Base-by-base conservation (phyloP, 1,139 yeast species). In the Candida pseudoviswanathii region DNA sequence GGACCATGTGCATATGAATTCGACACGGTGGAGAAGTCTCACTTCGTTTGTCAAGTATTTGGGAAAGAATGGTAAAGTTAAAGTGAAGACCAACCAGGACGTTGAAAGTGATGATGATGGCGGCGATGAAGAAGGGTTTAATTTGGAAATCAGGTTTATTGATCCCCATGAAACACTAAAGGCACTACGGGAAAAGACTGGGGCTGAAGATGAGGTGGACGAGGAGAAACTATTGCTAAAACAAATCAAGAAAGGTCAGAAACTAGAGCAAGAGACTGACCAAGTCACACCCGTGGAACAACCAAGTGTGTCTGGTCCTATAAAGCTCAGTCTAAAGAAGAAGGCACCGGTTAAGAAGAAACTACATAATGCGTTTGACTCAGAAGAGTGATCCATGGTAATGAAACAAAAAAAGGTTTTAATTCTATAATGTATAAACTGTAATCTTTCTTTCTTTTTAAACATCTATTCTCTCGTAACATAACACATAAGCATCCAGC, bases 1-100 rank as follows among this genome's bases (percentile, higher is more conserved):
- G 60, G 82, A 89, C 50, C 98, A 94, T 65, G 73, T 91, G 4
- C 99, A 92, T 64, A 83, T 94, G 86, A 91, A 90, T 62, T 85
- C 97, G 2, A 94, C 99, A 0, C 75, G 76, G 54, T 94, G 96
- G 92, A 65, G 78, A 2, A 80, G 87, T 4, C 67, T 95, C 39
- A 80, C 94, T 0, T 80, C 81, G 47, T 89, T 92, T 63, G 78
- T 90, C n/a, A 78, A 81, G 54, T 71, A 81, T 57, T 67, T 94
- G 55, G 87, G 85, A 1, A 72, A 76, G 25, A 69, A 73, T 27
- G 89, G 91, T 1, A 66, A 78, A n/a, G 81, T 87, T 7, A 67
- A 73, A 36, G 85, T 87, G 0, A 80, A 75, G 22, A 60, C 65
- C 30, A 62, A 68, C 1, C 21, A 31, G 27, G 80, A 70, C 2